A percentile compares a stretch with the other conserved stretches of the same genome.
These are phyloP conservation scores for Casuarina glauca DNA, from an alignment of 306 rosid genomes.

Conservation along the genomic window DNA sequence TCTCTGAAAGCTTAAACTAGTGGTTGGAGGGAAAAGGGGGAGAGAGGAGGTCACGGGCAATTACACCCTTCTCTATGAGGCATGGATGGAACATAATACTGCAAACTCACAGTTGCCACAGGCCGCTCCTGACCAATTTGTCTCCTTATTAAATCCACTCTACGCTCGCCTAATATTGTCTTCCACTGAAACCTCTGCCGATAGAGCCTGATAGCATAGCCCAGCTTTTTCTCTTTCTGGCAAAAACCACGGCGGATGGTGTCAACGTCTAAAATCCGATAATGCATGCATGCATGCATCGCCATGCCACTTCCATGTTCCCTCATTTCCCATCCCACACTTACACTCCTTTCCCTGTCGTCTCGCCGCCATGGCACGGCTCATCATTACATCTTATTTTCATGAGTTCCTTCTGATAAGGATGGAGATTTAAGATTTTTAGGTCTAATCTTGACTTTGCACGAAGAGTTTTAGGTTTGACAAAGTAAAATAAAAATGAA, in stretches of 20 bases:
- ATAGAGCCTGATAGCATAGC: not conserved
- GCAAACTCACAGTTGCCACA: slow-evolving; percentile 22
- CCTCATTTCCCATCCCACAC: not conserved
- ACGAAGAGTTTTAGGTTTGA: no score
- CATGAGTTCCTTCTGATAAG: no score
- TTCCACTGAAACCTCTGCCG: not conserved
- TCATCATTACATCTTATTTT: not conserved
- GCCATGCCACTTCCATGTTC: not conserved
- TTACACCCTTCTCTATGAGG: not conserved
- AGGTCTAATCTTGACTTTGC: no score
- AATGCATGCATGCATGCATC: slow-evolving; percentile 6
- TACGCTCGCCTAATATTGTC: not conserved
- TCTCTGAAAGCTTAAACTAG: no score
- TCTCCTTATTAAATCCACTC: slow-evolving; percentile 8
- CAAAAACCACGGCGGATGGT: not conserved
- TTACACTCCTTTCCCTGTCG: not conserved
- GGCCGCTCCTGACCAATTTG: slow-evolving; percentile 12
- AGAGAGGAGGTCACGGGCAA: not conserved
- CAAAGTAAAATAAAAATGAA: no score
- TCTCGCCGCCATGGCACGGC: not conserved
- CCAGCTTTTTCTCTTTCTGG: not conserved
- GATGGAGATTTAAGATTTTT: no score
- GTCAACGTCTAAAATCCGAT: not conserved
- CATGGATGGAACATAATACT: not conserved
- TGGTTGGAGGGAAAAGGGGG: no score